Percentiles rank a stretch among this genome's conserved stretches.
phyloP scores from a whole-genome alignment of 1,284 basidiomycete genomes.

The Somion occarium region DNA sequence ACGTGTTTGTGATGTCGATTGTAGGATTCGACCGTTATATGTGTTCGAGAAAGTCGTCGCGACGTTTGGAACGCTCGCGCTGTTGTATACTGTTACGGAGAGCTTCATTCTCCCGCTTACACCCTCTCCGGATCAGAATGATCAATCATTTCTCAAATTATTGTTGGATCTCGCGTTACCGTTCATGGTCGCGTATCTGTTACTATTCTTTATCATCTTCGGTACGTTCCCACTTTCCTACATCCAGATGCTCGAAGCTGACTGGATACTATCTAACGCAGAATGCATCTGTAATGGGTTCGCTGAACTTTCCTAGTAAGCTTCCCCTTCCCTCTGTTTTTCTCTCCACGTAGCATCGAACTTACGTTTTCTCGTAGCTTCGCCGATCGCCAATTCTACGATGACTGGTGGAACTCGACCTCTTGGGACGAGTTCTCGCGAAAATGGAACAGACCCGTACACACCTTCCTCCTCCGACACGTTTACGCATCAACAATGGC shows the following conservation, averaged over 20 bases:
- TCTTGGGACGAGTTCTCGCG: slow-evolving; percentile 96
- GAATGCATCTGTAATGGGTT: slow-evolving; percentile 97
- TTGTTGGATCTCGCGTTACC: slow-evolving; percentile 88
- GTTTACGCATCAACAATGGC: slow-evolving; percentile 89
- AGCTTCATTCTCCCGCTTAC: slow-evolving; percentile 87
- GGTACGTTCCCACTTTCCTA: slow-evolving; percentile 35
- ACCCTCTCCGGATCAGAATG: slow-evolving; percentile 60
- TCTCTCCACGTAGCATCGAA: neutral
- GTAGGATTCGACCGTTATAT: slow-evolving; percentile 86
- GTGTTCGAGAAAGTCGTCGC: slow-evolving; percentile 94
- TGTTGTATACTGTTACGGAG: slow-evolving; percentile 90
- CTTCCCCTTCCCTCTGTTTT: slow-evolving; percentile 8
- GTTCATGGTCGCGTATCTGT: slow-evolving; percentile 83
- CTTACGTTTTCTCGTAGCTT: slow-evolving; percentile 48
- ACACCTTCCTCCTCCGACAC: slow-evolving; percentile 90
- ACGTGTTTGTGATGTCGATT: too few species aligned
- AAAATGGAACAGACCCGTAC: slow-evolving; percentile 93
- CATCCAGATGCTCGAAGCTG: slow-evolving; percentile 2
- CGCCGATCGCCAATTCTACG: slow-evolving; percentile 95
- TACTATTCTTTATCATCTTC: slow-evolving; percentile 83
- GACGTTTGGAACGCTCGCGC: slow-evolving; percentile 92
- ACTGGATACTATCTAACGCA: slow-evolving; percentile 26
- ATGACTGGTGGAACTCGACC: slow-evolving; percentile 98
- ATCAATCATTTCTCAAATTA: slow-evolving; percentile 73
- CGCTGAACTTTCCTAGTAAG: slow-evolving; percentile 85